A percentile compares a stretch with the other conserved stretches of the same genome.
Evolutionary conservation across 2,329 filamentous ascomycete species (phyloP).

Genomic region (Chlorencoelia australis): DNA sequence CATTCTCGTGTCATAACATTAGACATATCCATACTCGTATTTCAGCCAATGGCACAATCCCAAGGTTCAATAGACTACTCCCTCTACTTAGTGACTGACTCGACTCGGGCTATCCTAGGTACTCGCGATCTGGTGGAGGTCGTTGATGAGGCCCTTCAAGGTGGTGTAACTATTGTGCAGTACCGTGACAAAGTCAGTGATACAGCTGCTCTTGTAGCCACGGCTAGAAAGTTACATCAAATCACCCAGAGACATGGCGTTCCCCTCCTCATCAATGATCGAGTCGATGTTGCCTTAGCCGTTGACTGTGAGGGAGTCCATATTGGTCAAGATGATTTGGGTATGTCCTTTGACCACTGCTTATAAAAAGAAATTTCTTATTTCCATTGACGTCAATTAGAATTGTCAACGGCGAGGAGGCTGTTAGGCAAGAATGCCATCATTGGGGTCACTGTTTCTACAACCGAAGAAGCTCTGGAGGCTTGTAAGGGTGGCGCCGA

Average conservation of each 20-base stretch:
- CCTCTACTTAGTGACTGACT: slow-evolving; percentile 88
- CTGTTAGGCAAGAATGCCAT: slow-evolving; percentile 69
- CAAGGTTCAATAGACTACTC: slow-evolving; percentile 79
- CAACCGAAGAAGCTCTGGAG: slow-evolving; percentile 57
- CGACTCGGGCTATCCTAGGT: slow-evolving; percentile 74
- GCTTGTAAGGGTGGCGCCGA: slow-evolving; percentile 72
- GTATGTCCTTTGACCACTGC: slow-evolving; percentile 34
- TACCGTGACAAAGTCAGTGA: slow-evolving; percentile 81
- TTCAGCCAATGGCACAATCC: no score
- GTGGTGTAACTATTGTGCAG: slow-evolving; percentile 80
- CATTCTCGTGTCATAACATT: no score
- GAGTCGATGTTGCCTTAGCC: slow-evolving; percentile 78
- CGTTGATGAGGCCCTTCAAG: slow-evolving; percentile 64
- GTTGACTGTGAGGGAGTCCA: slow-evolving; percentile 87
- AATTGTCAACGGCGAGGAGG: slow-evolving; percentile 53
- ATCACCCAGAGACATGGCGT: slow-evolving; percentile 59
- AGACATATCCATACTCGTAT: no score
- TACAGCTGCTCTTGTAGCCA: slow-evolving; percentile 60
- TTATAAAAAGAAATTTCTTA: background rate
- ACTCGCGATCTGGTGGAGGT: slow-evolving; percentile 58
- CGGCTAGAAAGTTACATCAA: slow-evolving; percentile 58
- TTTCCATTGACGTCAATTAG: slow-evolving; percentile 28
- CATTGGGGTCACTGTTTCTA: slow-evolving; percentile 81
- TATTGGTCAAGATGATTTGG: slow-evolving; percentile 88
- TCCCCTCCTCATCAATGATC: slow-evolving; percentile 86